Conservation (phyloP, 305 asterid species). For the Euphrasia arctica region DNA sequence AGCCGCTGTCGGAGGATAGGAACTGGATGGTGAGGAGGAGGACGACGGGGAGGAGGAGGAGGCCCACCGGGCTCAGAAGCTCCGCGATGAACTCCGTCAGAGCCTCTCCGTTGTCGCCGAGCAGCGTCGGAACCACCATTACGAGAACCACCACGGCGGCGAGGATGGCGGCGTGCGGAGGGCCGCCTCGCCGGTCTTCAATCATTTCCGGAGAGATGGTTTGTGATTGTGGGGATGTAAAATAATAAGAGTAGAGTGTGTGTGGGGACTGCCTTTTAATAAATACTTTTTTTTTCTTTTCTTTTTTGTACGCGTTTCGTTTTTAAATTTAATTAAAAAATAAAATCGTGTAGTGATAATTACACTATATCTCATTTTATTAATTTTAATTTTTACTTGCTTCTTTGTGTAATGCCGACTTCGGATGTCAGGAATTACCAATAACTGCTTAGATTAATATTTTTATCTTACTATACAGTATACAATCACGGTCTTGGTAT, state of each 20-base stretch:
- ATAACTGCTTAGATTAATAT: too few relatives aligned
- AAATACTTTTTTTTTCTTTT: neutral
- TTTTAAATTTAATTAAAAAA: too few relatives aligned
- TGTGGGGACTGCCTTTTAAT: neutral
- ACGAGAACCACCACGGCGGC: slow-evolving; percentile 66
- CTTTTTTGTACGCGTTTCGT: too few relatives aligned
- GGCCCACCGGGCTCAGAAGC: slow-evolving; percentile 70
- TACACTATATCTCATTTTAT: too few relatives aligned
- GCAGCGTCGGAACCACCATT: slow-evolving; percentile 49
- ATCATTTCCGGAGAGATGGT: slow-evolving; percentile 40
- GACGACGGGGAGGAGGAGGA: slow-evolving; percentile 67
- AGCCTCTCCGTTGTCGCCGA: slow-evolving; percentile 90
- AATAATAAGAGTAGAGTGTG: neutral
- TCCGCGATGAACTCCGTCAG: slow-evolving; percentile 76
- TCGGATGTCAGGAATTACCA: too few relatives aligned
- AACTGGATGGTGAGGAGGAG: slow-evolving; percentile 79
- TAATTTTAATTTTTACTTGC: too few relatives aligned
- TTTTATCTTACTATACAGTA: too few relatives aligned
- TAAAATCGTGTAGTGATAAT: too few relatives aligned
- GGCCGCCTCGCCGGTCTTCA: slow-evolving; percentile 71
- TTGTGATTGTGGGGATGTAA: neutral
- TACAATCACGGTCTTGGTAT: too few relatives aligned
- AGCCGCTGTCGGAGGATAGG: slow-evolving; percentile 80
- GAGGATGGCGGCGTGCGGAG: slow-evolving; percentile 73
- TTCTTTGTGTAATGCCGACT: too few relatives aligned